Evolutionary conservation across 257 asterid species (phyloP).

Genomic region (Solanum ossicruentum): DNA sequence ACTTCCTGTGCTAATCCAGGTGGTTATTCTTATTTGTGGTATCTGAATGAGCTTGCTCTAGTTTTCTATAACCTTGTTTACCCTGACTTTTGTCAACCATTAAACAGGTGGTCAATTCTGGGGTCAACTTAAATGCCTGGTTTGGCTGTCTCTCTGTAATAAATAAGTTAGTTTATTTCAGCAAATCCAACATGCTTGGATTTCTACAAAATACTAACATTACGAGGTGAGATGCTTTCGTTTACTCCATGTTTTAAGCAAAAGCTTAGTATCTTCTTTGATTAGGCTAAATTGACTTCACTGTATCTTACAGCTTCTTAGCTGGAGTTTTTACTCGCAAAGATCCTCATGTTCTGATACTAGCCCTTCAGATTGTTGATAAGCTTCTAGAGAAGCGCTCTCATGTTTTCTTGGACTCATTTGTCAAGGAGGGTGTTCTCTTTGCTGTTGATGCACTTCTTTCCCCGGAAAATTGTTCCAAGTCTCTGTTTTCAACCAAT

Average conservation of each 20-base stretch:
- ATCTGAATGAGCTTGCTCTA: not conserved
- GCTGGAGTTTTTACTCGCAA: constrained; percentile 88
- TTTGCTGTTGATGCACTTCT: constrained; percentile 59
- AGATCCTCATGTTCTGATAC: constrained; percentile 61
- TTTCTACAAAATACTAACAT: constrained; percentile 54
- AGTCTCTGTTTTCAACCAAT: constrained; percentile 32
- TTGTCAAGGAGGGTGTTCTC: constrained; percentile 78
- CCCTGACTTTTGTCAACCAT: constrained; percentile 5
- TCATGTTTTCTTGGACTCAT: constrained; percentile 49
- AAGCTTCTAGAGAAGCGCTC: constrained; percentile 66
- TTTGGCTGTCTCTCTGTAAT: constrained; percentile 78
- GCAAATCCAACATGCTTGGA: constrained; percentile 54
- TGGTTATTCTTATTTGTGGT: constrained; percentile 12
- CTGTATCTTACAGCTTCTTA: constrained; percentile 49
- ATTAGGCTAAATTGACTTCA: not conserved
- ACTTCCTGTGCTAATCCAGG: constrained; percentile 81
- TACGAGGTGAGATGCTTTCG: constrained; percentile 46
- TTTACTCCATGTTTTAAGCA: not conserved
- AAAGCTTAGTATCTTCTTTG: not conserved
- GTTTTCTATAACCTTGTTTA: not conserved
- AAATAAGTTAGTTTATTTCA: constrained; percentile 71
- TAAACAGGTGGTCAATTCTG: constrained; percentile 85
- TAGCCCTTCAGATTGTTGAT: constrained; percentile 77
- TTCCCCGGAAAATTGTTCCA: constrained; percentile 40
- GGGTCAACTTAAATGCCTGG: constrained; percentile 55